Conservation (phyloP, 345 rosid species). For the Syzygium grande region DNA sequence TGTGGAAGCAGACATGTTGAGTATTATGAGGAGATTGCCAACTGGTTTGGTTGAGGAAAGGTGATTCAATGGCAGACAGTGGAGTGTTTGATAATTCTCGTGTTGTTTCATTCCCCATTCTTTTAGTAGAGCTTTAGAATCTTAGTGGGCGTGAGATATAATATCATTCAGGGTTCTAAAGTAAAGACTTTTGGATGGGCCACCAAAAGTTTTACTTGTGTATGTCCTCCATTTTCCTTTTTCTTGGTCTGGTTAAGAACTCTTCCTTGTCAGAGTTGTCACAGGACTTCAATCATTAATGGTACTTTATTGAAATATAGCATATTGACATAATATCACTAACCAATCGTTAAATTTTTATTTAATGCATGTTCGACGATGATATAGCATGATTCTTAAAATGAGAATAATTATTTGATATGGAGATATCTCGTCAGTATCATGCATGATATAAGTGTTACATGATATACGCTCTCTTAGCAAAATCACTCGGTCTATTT, state of each 20-base stretch:
- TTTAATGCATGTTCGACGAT: fast-evolving
- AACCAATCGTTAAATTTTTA: not conserved
- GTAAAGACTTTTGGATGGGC: not conserved
- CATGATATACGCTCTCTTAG: not conserved
- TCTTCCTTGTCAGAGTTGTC: not conserved
- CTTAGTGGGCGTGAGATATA: not conserved
- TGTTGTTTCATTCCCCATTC: slow-evolving; percentile 11
- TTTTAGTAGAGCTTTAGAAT: not conserved
- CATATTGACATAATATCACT: not conserved
- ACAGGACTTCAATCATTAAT: not conserved
- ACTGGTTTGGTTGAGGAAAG: slow-evolving; percentile 67
- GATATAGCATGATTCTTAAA: fast-evolving
- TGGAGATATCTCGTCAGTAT: not conserved
- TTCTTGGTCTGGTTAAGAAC: not conserved
- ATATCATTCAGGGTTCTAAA: not conserved
- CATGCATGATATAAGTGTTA: not conserved
- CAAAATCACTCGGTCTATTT: not conserved
- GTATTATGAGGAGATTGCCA: slow-evolving; percentile 48
- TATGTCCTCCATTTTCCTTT: not conserved
- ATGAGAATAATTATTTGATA: fast-evolving
- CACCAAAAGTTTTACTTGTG: not conserved
- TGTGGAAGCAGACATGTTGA: slow-evolving; percentile 51
- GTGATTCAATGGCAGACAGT: slow-evolving; percentile 68
- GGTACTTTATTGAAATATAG: not conserved
- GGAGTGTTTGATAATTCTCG: slow-evolving; percentile 31